phyloP scores from a whole-genome alignment of 2,329 filamentous ascomycete genomes.

The Penicillium thymicola region DNA sequence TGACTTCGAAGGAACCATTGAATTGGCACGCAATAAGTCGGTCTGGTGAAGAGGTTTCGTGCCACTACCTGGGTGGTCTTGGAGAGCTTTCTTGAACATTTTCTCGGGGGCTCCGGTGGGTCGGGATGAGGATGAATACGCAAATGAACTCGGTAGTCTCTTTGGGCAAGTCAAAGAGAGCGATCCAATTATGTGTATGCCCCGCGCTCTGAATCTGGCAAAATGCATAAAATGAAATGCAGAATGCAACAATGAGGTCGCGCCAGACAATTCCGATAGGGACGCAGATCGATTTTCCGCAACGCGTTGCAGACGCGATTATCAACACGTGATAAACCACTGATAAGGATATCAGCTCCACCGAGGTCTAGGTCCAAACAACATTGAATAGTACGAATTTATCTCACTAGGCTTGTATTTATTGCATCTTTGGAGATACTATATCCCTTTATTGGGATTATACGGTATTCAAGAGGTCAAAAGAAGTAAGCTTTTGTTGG shows the following conservation, averaged over 20 bases:
- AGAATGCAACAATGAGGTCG: neutral
- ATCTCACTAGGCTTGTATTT: neutral
- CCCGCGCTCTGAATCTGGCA: slow-evolving; percentile 14
- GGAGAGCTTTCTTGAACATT: slow-evolving; percentile 45
- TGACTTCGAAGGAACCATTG: slow-evolving; percentile 18
- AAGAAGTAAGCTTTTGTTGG: neutral
- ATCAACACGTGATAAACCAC: slow-evolving; percentile 3
- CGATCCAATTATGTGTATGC: slow-evolving; percentile 21
- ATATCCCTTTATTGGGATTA: too few relatives aligned
- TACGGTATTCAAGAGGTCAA: rapidly evolving
- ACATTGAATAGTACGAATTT: neutral
- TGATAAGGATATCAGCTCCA: slow-evolving; percentile 1
- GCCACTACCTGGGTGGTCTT: slow-evolving; percentile 34
- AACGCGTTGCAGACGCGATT: slow-evolving; percentile 11
- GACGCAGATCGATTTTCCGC: slow-evolving; percentile 8
- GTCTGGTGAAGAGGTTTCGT: slow-evolving; percentile 36
- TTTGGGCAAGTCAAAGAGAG: slow-evolving; percentile 20
- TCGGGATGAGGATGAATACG: slow-evolving; percentile 28
- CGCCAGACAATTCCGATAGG: slow-evolving; percentile 1
- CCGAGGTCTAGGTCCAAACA: neutral
- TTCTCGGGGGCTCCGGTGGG: slow-evolving; percentile 12
- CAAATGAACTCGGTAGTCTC: slow-evolving; percentile 19
- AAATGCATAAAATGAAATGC: slow-evolving; percentile 28
- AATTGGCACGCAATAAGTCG: slow-evolving; percentile 28
- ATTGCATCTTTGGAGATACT: neutral